phyloP scores from a whole-genome alignment of 2,329 filamentous ascomycete genomes.

The Cordyceps sp. region DNA sequence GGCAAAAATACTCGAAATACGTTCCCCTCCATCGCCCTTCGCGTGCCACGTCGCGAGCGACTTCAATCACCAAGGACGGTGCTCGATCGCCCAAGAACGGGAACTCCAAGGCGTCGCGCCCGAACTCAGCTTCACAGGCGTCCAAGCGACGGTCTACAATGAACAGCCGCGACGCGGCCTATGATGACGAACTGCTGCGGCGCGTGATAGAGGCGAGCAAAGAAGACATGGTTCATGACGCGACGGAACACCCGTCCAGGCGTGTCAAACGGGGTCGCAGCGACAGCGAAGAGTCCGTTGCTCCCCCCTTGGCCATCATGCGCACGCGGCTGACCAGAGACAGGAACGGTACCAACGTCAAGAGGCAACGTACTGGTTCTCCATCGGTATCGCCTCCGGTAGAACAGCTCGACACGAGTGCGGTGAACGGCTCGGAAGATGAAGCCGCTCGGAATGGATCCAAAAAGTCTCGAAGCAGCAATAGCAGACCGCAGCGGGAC shows the following conservation, averaged over 20 bases:
- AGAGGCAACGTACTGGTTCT: conserved; percentile 72
- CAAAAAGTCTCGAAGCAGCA: conserved; percentile 49
- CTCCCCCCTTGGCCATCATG: conserved; percentile 7
- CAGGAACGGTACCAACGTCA: conserved; percentile 55
- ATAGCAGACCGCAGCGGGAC: conserved; percentile 42
- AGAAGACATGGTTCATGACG: conserved; percentile 45
- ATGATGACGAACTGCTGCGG: conserved; percentile 81
- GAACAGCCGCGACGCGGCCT: conserved; percentile 90
- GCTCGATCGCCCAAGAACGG: conserved; percentile 35
- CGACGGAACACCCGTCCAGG: conserved; percentile 35
- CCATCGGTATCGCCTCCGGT: conserved; percentile 45
- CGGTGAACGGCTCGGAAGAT: conserved; percentile 56
- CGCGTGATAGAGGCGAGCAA: conserved; percentile 92
- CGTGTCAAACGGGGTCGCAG: conserved; percentile 73
- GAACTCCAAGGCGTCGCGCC: conserved; percentile 38
- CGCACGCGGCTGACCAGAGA: conserved; percentile 8
- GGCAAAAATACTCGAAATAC: conserved; percentile 51
- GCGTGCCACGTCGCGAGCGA: conserved; percentile 42
- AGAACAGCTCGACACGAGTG: conserved; percentile 27
- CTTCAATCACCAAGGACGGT: conserved; percentile 48
- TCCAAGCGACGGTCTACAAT: conserved; percentile 87
- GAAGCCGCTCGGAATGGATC: conserved; percentile 35
- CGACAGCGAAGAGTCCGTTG: conserved; percentile 81
- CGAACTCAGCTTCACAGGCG: conserved; percentile 33
- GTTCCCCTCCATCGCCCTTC: conserved; percentile 40